Evolutionary conservation across 2,329 filamentous ascomycete species (phyloP), one percentile per base, ranked within the genome.

Genomic region (Pseudocercospora vitis): DNA sequence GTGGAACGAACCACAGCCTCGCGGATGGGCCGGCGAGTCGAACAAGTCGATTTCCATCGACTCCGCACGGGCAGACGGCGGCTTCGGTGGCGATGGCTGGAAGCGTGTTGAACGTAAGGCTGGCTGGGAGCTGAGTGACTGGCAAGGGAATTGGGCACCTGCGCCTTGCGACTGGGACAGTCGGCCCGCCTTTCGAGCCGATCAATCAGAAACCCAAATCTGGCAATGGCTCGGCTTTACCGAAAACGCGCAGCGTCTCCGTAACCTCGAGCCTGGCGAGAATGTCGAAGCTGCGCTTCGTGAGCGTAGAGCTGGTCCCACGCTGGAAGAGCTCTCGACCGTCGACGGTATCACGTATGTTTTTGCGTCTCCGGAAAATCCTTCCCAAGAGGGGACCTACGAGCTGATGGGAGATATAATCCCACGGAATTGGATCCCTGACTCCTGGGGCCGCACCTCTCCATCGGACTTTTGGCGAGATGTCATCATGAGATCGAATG

Each of bases 81-180:
- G 61, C 8, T 55, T 45, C 31, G 57, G 52, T n/a, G 48, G 44
- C 2, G 35, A 39, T n/a, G 35, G 52, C 7, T 52, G 53, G 45
- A 53, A 61, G 46, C 52, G 54, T 7, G 51, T 18, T 16, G 28
- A 31, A 40, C 37, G 48, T 18, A 31, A 21, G 8, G 57, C 37
- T 19, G 45, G 46, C 11, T 53, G 42, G 45, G 45, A 55, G 26
- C 49, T 66, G 18, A 40, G 50, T 3, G 76, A 76, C 52, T 80
- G 73, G 73, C 69, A 75, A 47, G 76, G 76, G 9, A 66, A 73
- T 6, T 74, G 72, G 67, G 65, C 73, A 21, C 76, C 77, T 2
- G 68, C 78, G 18, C 76, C 76, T 2, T 66, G 75, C 14, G 71
- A 77, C 19, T 80, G 78, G 78, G 69, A 73, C 21, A 63, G 57